Conservation (phyloP, 1,284 basidiomycete genomes). For the Trichosporon ovoides region DNA sequence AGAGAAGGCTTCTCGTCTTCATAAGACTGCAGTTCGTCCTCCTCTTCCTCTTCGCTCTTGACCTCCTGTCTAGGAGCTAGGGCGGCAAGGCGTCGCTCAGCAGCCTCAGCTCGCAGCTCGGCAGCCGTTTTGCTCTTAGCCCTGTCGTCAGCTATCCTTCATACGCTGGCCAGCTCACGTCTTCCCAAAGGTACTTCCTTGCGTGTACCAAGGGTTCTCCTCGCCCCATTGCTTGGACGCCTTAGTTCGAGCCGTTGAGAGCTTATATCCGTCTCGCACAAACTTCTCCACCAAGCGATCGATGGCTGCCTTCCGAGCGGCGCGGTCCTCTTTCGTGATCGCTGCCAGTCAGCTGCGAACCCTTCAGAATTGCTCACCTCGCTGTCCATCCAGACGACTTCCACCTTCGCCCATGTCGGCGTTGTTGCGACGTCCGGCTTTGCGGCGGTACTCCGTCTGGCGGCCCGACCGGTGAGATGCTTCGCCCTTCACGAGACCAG, state of each 20-base stretch:
- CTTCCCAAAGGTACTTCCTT: slow-evolving; percentile 39
- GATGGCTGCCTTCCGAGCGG: slow-evolving; percentile 26
- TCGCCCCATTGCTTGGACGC: slow-evolving; percentile 32
- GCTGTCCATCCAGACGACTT: slow-evolving; percentile 34
- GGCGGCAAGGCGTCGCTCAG: slow-evolving; percentile 31
- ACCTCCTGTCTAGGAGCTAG: slow-evolving; percentile 1
- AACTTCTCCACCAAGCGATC: slow-evolving; percentile 21
- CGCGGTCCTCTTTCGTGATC: slow-evolving; percentile 39
- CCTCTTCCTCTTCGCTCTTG: not conserved
- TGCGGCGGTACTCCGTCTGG: slow-evolving; percentile 39
- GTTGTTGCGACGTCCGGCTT: slow-evolving; percentile 35
- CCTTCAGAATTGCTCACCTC: slow-evolving; percentile 21
- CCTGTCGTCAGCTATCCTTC: slow-evolving; percentile 17
- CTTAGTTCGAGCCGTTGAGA: slow-evolving; percentile 27
- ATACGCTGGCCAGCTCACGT: slow-evolving; percentile 20
- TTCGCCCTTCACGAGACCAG: slow-evolving; percentile 39
- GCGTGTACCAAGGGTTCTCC: slow-evolving; percentile 41
- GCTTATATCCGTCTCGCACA: slow-evolving; percentile 20
- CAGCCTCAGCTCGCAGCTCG: slow-evolving; percentile 37
- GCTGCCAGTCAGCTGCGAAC: slow-evolving; percentile 21
- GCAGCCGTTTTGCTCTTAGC: slow-evolving; percentile 43
- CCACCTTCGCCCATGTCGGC: slow-evolving; percentile 38
- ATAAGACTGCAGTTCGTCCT: not conserved
- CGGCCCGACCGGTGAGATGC: slow-evolving; percentile 40
- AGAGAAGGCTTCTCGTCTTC: slow-evolving; percentile 7